phyloP scores from a whole-genome alignment of 768 basidiomycete genomes.

The Xerocomellus chrysenteron region DNA sequence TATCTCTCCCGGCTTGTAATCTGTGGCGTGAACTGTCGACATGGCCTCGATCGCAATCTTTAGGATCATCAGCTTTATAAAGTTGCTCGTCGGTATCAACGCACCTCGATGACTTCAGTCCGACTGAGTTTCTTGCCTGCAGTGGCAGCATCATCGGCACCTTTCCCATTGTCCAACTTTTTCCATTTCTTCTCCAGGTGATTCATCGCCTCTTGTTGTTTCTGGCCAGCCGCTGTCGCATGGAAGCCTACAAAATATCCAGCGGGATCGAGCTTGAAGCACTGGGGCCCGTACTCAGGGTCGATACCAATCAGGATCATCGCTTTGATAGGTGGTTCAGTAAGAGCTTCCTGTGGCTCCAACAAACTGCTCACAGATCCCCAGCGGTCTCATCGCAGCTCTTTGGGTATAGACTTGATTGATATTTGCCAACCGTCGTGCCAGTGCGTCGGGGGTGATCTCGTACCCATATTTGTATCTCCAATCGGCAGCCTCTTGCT shows the following conservation, averaged over 20 bases:
- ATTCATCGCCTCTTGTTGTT: constrained; percentile 99
- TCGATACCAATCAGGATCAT: constrained; percentile 97
- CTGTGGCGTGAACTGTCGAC: constrained; percentile 91
- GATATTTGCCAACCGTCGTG: constrained; percentile 92
- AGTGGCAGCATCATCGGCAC: constrained; percentile 73
- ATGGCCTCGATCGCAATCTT: constrained; percentile 94
- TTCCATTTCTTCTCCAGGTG: constrained; percentile 99
- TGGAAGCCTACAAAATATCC: constrained; percentile 99
- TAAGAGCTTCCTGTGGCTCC: background rate
- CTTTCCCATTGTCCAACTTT: constrained; percentile 76
- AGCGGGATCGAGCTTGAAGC: constrained; percentile 97
- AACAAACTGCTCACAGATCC: constrained; percentile 67
- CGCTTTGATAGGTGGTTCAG: constrained; percentile 46
- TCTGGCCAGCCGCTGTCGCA: constrained; percentile 93
- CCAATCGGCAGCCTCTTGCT: constrained; percentile 87
- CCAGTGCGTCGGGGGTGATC: constrained; percentile 95
- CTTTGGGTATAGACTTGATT: constrained; percentile 99
- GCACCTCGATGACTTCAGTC: constrained; percentile 86
- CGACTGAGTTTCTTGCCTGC: constrained; percentile 74
- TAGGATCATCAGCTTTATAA: constrained; percentile 1
- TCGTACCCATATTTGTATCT: constrained; percentile 98
- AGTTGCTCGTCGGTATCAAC: constrained; percentile 18
- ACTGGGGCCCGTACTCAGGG: constrained; percentile 89
- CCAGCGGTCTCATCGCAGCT: constrained; percentile 94
- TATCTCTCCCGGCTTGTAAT: constrained; percentile 94